phyloP scores from a whole-genome alignment of 176 grass and related monocot species.

The Raddia guianensis region DNA sequence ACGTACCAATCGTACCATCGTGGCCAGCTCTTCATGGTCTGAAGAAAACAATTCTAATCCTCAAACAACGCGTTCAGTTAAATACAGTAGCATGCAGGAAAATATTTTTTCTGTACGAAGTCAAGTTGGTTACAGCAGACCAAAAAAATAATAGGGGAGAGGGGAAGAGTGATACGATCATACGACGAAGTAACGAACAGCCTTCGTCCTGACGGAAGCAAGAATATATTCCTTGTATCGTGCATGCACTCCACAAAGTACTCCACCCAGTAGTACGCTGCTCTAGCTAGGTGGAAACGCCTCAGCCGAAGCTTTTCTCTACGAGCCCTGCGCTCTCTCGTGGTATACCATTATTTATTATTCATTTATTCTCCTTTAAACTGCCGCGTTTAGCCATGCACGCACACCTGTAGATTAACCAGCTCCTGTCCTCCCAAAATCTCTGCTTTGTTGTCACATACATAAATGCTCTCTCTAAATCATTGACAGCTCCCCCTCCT shows the following conservation, averaged over 20 bases:
- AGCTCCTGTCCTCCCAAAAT: not conserved
- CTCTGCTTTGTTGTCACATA: not conserved
- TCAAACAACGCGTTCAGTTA: not conserved
- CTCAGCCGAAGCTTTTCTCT: not conserved
- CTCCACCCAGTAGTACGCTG: not conserved
- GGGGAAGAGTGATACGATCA: not conserved
- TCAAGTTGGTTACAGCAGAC: not conserved
- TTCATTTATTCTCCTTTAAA: not conserved
- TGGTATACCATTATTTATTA: no score
- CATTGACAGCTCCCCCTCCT: no score
- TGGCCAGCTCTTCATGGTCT: not conserved
- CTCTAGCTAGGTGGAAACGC: not conserved
- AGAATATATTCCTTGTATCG: conserved; percentile 45
- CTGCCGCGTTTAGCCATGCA: not conserved
- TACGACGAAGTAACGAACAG: conserved; percentile 9
- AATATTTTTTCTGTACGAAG: not conserved
- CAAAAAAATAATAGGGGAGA: not conserved
- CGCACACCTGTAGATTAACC: not conserved
- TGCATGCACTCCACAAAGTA: conserved; percentile 14
- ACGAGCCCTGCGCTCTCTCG: no score
- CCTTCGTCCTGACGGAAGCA: conserved; percentile 32
- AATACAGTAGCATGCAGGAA: not conserved
- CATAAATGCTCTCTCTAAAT: conserved; percentile 1
- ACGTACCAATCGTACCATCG: not conserved
- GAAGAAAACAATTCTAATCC: not conserved